phyloP scores from a whole-genome alignment of 805 yeast genomes.

The Wickerhamomyces bovis region DNA sequence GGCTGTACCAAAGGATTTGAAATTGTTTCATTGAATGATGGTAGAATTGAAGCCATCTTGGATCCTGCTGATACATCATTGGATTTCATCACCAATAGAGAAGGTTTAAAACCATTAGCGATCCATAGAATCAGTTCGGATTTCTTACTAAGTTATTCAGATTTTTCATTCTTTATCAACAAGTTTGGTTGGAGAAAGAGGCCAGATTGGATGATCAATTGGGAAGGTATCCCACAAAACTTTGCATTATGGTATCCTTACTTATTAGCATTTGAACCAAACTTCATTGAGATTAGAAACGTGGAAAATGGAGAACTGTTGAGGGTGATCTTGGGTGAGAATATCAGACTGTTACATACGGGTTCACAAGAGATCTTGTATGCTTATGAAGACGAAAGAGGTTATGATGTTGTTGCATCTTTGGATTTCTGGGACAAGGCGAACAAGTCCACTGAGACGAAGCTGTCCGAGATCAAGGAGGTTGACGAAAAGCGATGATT shows the following conservation, averaged over 20 bases:
- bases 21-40: conserved; percentile 78
- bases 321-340: conserved; percentile 87
- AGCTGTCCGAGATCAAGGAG: conserved; percentile 20
- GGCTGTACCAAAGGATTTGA: conserved; percentile 98
- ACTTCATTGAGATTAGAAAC: conserved; percentile 87
- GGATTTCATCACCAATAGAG: conserved; percentile 84
- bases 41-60: conserved; percentile 79
- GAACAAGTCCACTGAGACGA: conserved; percentile 12
- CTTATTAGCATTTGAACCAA: conserved; percentile 81
- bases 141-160: conserved; percentile 83
- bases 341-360: conserved; percentile 81
- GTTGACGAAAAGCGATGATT: conserved; percentile 10
- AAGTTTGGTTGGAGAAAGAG: conserved; percentile 95
- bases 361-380: conserved; percentile 90
- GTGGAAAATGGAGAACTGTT: conserved; percentile 82
- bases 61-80: conserved; percentile 98
- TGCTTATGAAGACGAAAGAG: conserved; percentile 85
- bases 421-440: conserved; percentile 76
- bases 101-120: conserved; percentile 81
- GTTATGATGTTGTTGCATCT: conserved; percentile 87
- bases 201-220: conserved; percentile 87
- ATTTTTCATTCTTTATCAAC: conserved; percentile 91
- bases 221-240: conserved; percentile 95
- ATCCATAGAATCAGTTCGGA: conserved; percentile 87
- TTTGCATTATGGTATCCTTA: conserved; percentile 95